A percentile compares a stretch with the other conserved stretches of the same genome.
phyloP scores from a whole-genome alignment of 164 flowering plant genomes.

The Echeveria elegans region DNA sequence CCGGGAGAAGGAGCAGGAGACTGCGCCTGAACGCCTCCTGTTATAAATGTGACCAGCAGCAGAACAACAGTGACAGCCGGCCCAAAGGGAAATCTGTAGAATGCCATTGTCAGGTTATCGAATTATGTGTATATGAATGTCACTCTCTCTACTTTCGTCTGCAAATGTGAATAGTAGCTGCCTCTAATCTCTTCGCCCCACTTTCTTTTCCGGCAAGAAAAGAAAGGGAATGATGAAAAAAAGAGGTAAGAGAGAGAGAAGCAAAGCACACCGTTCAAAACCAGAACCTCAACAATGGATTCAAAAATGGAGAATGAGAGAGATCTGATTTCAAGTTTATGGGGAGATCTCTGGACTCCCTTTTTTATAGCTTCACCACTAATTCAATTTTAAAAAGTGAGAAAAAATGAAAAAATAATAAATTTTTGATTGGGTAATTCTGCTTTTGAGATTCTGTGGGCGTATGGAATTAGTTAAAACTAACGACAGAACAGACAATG shows the following conservation, averaged over 20 bases:
- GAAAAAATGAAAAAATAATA: background rate
- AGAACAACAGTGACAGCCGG: background rate
- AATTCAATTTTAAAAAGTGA: background rate
- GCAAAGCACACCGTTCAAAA: background rate
- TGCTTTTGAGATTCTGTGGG: background rate
- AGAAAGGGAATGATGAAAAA: background rate
- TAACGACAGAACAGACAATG: background rate
- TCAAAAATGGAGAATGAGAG: background rate
- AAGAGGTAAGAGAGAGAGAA: background rate
- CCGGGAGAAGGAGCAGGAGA: background rate
- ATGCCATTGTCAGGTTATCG: background rate
- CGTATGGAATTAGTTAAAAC: background rate
- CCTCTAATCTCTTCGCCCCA: background rate
- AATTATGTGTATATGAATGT: too few relatives aligned
- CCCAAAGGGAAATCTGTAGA: background rate
- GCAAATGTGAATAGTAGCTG: background rate
- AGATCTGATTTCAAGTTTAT: background rate
- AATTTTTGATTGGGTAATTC: background rate
- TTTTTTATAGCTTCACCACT: background rate
- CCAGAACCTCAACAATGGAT: background rate
- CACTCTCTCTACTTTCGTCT: background rate
- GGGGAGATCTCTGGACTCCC: background rate
- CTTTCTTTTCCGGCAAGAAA: conserved; percentile 3
- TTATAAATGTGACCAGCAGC: background rate
- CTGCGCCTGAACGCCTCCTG: conserved; percentile 5